Conservation (phyloP, 2,329 filamentous ascomycete genomes). For the Fusarium sp. region DNA sequence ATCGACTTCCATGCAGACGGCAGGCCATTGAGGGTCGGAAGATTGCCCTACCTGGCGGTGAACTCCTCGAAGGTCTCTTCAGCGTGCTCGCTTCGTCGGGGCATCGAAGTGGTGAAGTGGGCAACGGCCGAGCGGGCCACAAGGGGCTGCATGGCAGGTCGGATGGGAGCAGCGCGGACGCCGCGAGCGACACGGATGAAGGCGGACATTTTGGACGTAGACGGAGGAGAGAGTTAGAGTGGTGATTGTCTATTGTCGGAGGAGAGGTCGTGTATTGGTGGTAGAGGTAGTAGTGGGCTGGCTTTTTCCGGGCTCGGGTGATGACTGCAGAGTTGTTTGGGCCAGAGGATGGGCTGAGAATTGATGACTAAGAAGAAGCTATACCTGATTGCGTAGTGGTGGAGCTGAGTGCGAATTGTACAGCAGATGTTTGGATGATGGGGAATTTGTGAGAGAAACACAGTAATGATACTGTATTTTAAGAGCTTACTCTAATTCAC, state of each 20-base stretch:
- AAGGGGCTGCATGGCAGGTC: constrained; percentile 66
- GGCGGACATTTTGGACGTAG: constrained; percentile 72
- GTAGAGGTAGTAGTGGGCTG: constrained; percentile 42
- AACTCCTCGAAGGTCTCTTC: constrained; percentile 99
- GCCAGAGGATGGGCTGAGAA: constrained; percentile 46
- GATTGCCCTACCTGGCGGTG: constrained; percentile 82
- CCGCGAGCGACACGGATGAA: constrained; percentile 78
- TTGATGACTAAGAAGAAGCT: constrained; percentile 50
- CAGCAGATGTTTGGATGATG: neutral
- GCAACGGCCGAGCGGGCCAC: constrained; percentile 66
- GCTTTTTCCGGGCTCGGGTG: constrained; percentile 46
- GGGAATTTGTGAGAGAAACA: neutral
- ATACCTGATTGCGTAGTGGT: constrained; percentile 42
- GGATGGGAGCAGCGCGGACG: constrained; percentile 72
- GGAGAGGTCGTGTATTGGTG: constrained; percentile 35
- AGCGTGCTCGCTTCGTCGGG: constrained; percentile 72
- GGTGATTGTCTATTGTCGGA: constrained; percentile 37
- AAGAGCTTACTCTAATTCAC: constrained; percentile 40
- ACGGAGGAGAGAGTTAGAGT: constrained; percentile 38
- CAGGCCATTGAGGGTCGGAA: constrained; percentile 31
- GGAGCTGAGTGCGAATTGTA: constrained; percentile 47
- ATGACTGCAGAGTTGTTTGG: constrained; percentile 49
- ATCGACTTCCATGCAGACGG: neutral
- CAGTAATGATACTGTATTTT: constrained; percentile 41
- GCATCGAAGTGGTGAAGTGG: constrained; percentile 72